Conservation (phyloP, 2,329 filamentous ascomycete genomes). For the Calycina herbarum region DNA sequence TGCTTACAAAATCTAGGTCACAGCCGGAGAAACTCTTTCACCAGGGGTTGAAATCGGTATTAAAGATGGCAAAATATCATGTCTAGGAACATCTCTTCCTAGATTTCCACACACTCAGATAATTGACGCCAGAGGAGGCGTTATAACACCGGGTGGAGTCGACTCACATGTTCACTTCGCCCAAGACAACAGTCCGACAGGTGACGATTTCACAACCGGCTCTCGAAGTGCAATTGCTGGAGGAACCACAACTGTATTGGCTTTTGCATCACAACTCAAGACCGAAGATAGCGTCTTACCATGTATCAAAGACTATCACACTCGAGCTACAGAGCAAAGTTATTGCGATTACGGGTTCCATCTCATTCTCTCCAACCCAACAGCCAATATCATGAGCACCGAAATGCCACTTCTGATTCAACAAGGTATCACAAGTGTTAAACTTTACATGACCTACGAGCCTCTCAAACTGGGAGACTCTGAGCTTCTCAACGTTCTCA, state of each 20-base stretch:
- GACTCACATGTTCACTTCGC: constrained; percentile 51
- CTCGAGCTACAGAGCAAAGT: constrained; percentile 44
- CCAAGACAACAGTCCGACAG: constrained; percentile 45
- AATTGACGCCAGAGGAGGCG: constrained; percentile 47
- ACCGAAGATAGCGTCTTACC: constrained; percentile 46
- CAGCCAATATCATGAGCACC: constrained; percentile 39
- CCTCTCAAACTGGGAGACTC: constrained; percentile 50
- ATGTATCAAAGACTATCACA: constrained; percentile 49
- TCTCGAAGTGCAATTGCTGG: constrained; percentile 57
- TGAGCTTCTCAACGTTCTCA: constrained; percentile 52
- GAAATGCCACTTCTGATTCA: constrained; percentile 45
- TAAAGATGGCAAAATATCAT: constrained; percentile 46
- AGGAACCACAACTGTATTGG: constrained; percentile 58
- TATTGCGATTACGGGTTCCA: constrained; percentile 61
- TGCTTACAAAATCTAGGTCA: constrained; percentile 40
- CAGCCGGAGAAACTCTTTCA: constrained; percentile 46
- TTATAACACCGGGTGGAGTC: constrained; percentile 48
- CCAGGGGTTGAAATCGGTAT: constrained; percentile 48
- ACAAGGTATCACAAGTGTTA: constrained; percentile 49
- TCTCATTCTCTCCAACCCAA: constrained; percentile 50
- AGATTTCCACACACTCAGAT: constrained; percentile 38
- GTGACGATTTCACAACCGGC: constrained; percentile 44
- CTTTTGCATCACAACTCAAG: constrained; percentile 57
- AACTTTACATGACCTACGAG: constrained; percentile 55
- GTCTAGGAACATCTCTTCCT: constrained; percentile 44